Conservation (phyloP, 2,329 filamentous ascomycete genomes). For the Alternaria ethzedia region DNA sequence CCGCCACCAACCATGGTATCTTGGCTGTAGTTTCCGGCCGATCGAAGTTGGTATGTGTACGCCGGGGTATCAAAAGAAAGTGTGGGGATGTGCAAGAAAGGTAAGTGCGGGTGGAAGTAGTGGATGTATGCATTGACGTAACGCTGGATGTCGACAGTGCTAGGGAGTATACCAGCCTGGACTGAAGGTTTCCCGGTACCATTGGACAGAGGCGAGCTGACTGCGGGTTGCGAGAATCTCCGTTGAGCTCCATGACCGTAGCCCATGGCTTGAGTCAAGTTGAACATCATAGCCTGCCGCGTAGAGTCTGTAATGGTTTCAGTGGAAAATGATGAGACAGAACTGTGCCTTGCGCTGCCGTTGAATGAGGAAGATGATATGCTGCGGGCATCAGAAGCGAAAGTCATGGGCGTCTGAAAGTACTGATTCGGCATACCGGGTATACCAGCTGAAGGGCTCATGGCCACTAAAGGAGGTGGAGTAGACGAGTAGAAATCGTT, state of each 20-base stretch:
- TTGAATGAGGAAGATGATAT: slow-evolving; percentile 72
- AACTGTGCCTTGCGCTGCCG: slow-evolving; percentile 68
- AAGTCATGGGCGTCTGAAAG: slow-evolving; percentile 70
- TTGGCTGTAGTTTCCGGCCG: slow-evolving; percentile 61
- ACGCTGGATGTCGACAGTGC: slow-evolving; percentile 83
- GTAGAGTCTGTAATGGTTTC: slow-evolving; percentile 72
- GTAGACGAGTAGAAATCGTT: slow-evolving; percentile 79
- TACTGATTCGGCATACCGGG: slow-evolving; percentile 66
- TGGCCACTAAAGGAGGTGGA: slow-evolving; percentile 74
- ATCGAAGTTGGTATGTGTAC: slow-evolving; percentile 66
- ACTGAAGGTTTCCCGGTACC: slow-evolving; percentile 42
- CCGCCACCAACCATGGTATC: slow-evolving; percentile 73
- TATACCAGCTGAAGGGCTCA: slow-evolving; percentile 72
- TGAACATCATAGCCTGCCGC: slow-evolving; percentile 66
- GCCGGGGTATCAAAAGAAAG: slow-evolving; percentile 85
- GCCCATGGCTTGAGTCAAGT: slow-evolving; percentile 65
- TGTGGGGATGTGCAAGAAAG: slow-evolving; percentile 92
- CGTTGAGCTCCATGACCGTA: slow-evolving; percentile 57
- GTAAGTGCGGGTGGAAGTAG: slow-evolving; percentile 92
- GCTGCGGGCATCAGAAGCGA: slow-evolving; percentile 70
- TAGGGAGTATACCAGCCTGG: slow-evolving; percentile 70
- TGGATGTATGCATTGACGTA: slow-evolving; percentile 89
- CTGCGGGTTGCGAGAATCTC: slow-evolving; percentile 65
- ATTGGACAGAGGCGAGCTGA: slow-evolving; percentile 59
- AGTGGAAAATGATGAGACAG: slow-evolving; percentile 65